phyloP scores from a whole-genome alignment of 148 eudicot species.

The Camellia sinensis region DNA sequence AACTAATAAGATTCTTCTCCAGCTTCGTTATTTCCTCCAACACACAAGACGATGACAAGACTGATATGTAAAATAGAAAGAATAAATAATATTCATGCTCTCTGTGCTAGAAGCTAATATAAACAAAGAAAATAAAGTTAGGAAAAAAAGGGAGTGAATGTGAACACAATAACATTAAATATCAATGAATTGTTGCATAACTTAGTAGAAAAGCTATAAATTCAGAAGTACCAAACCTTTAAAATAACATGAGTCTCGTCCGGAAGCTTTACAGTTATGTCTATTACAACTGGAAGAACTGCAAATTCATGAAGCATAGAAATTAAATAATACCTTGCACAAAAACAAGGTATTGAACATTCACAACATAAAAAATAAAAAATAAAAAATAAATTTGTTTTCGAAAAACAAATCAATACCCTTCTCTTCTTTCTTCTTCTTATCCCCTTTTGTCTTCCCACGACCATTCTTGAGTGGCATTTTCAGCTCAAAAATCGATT shows the following conservation, averaged over 20 bases:
- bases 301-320: constrained; percentile 22
- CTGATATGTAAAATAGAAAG: too few relatives aligned
- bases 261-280: constrained; percentile 71
- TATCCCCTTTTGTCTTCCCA: constrained; percentile 87
- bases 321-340: background rate
- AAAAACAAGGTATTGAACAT: background rate
- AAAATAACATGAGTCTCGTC: constrained; percentile 73
- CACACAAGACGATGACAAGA: too few relatives aligned
- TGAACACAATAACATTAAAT: too few relatives aligned
- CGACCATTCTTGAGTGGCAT: constrained; percentile 95
- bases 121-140: too few relatives aligned
- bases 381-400: background rate
- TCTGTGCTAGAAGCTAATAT: too few relatives aligned
- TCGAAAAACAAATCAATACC: constrained; percentile 34
- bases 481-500: constrained; percentile 10
- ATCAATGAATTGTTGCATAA: too few relatives aligned
- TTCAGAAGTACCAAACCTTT: constrained; percentile 52
- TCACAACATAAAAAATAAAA: background rate
- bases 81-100: too few relatives aligned
- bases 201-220: background rate
- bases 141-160: too few relatives aligned
- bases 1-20: too few relatives aligned
- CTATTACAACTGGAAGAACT: constrained; percentile 93
- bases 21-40: too few relatives aligned
- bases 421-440: constrained; percentile 99